Conservation (phyloP, 2,329 filamentous ascomycete genomes). For the Verticillium nubilum region DNA sequence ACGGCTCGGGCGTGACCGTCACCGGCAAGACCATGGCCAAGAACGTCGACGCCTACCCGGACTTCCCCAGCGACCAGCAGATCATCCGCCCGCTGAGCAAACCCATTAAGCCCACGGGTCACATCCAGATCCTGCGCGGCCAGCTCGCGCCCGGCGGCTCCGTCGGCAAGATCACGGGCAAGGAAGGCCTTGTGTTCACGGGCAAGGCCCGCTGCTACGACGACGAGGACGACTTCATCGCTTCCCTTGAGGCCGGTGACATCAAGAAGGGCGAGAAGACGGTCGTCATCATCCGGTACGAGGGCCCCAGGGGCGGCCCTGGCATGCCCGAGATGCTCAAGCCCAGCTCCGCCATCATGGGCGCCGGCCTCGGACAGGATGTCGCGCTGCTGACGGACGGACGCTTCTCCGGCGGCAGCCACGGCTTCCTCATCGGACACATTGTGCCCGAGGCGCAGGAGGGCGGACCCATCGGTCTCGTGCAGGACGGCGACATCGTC, state of each 20-base stretch:
- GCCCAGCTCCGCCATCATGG: conserved; percentile 90
- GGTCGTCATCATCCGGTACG: conserved; percentile 86
- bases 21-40: conserved; percentile 86
- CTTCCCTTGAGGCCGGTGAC: conserved; percentile 67
- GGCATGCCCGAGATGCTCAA: conserved; percentile 96
- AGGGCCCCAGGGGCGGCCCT: conserved; percentile 87
- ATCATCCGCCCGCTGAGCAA: conserved; percentile 77
- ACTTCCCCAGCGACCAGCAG: conserved; percentile 69
- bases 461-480: conserved; percentile 77
- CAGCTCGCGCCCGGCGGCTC: conserved; percentile 81
- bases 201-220: conserved; percentile 81
- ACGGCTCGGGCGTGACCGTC: conserved; percentile 75
- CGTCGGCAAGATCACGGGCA: conserved; percentile 91
- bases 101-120: conserved; percentile 82
- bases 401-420: conserved; percentile 73
- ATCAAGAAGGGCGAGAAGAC: conserved; percentile 85
- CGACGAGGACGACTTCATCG: conserved; percentile 75
- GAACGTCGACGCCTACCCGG: conserved; percentile 72
- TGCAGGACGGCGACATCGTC: conserved; percentile 75
- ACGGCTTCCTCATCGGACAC: conserved; percentile 84
- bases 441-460: conserved; percentile 84
- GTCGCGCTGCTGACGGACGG: conserved; percentile 71
- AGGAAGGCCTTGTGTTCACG: conserved; percentile 79
- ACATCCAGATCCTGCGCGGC: conserved; percentile 83
- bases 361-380: conserved; percentile 72